Evolutionary conservation across 1,284 basidiomycete genomes (phyloP), one percentile per base, ranked within the genome.

Genomic region (Sanguinoderma infundibulare): DNA sequence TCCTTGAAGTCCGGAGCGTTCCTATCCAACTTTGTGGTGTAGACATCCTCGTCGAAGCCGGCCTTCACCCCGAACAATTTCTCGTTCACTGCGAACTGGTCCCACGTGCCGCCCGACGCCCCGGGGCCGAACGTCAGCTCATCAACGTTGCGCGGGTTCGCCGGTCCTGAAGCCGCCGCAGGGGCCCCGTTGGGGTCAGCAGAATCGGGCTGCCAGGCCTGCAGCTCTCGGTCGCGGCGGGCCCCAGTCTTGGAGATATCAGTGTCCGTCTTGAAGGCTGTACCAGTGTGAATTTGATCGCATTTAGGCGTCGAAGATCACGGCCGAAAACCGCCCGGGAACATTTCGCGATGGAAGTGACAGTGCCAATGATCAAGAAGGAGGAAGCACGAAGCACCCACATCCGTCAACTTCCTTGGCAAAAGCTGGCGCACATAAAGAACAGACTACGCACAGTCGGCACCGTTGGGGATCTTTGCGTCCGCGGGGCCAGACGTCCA

Each of bases 41-140:
- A 99, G 44, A 91, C 74, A 62, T 96, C 92, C 78, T 99, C 97
- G 71, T 98, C 90, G 75, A 95, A 99, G 71, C 89, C 87, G 9
- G 95, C 94, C 72, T 85, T 95, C 65, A 96, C 88, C 20, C 98
- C 98, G 73, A 98, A 98, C 63, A 95, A 82, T 68, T 91, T 85
- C 77, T 98, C 96, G 77, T 99, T 99, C 58, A 83, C 93, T 42
- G 91, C 91, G 71, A 99, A 99, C 78, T 99, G 97, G 75, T 99
- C 96, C 97, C 98, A 99, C 0, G 81, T 78, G 47, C 77, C 75
- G 46, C 64, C 75, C 8, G 70, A 64, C 12, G 84, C 75, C 22
- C 81, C 81, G 17, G 82, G 72, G 4, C 87, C 89, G 65, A 94
- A 92, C 0, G 90, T 92, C 54, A 85, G 64, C 54, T 91, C 90